phyloP scores from a whole-genome alignment of 2,329 filamentous ascomycete species.

The Dendryphion nanum region DNA sequence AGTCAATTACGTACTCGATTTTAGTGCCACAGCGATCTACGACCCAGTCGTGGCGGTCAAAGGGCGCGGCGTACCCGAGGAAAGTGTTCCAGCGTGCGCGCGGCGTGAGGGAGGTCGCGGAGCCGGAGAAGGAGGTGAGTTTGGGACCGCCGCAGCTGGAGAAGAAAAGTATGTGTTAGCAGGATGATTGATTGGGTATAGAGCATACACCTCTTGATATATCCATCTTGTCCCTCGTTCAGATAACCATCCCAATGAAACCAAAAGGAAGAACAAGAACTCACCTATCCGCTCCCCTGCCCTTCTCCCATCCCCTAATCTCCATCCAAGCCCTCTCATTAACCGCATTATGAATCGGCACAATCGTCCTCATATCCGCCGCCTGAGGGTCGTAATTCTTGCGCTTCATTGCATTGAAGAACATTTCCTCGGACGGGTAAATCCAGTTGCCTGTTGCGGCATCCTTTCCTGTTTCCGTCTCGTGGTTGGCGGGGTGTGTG shows the following conservation, averaged over 20 bases:
- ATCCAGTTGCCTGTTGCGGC: slow-evolving; percentile 83
- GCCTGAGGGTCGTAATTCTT: slow-evolving; percentile 74
- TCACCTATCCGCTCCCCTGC: slow-evolving; percentile 57
- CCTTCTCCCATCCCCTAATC: slow-evolving; percentile 83
- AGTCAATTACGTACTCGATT: slow-evolving; percentile 96
- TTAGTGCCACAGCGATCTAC: slow-evolving; percentile 84
- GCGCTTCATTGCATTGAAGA: slow-evolving; percentile 94
- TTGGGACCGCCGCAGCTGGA: slow-evolving; percentile 76
- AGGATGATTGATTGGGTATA: too few relatives aligned
- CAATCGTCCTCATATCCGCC: slow-evolving; percentile 83
- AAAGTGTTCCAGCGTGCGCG: slow-evolving; percentile 78
- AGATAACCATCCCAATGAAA: too few relatives aligned
- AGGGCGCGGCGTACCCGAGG: slow-evolving; percentile 86
- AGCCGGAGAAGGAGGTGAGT: slow-evolving; percentile 78
- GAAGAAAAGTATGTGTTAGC: too few relatives aligned
- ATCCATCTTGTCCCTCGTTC: too few relatives aligned
- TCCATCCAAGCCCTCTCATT: slow-evolving; percentile 95
- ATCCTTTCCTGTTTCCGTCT: slow-evolving; percentile 67
- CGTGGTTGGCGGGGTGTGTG: slow-evolving; percentile 63
- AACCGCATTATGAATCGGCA: slow-evolving; percentile 97
- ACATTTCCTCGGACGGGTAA: slow-evolving; percentile 95
- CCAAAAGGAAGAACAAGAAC: slow-evolving; percentile 15
- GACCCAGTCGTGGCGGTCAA: slow-evolving; percentile 97
- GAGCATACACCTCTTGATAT: too few relatives aligned
- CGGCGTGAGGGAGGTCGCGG: slow-evolving; percentile 66